Percentiles rank a stretch among this genome's conserved stretches.
These are phyloP conservation scores for Durusdinium trenchii DNA, from an alignment of 73 alveolate species.

Conservation along the genomic window DNA sequence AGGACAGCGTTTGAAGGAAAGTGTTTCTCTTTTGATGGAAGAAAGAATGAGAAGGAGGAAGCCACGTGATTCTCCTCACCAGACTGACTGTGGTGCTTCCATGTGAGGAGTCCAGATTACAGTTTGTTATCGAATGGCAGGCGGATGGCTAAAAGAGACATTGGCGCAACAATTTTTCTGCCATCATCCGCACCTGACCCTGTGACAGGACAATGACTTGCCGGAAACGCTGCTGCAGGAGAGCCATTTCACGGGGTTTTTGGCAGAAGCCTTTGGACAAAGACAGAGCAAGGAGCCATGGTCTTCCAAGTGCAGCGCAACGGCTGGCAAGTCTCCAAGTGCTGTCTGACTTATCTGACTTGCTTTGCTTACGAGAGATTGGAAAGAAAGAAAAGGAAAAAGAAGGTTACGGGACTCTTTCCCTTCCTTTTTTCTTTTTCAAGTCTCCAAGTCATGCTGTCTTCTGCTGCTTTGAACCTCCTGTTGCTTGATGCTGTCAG, in stretches of 20 bases:
- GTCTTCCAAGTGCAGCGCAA: no score
- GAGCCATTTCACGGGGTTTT: no score
- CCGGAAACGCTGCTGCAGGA: conserved; percentile 48
- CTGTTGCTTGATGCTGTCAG: not conserved
- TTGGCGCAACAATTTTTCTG: not conserved
- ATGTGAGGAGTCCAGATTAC: conserved; percentile 45
- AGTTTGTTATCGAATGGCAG: conserved; percentile 73
- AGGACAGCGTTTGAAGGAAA: not conserved
- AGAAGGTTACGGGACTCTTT: no score
- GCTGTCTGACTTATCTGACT: no score
- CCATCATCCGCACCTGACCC: not conserved
- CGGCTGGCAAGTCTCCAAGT: no score
- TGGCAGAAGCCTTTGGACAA: no score
- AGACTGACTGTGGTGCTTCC: no score
- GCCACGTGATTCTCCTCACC: not conserved
- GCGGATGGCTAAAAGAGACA: not conserved
- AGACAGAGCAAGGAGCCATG: no score
- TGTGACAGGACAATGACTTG: conserved; percentile 2
- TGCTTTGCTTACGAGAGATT: no score
- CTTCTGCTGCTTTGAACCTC: not conserved
- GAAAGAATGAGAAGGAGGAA: not conserved
- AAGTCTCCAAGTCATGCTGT: no score
- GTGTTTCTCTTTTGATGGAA: not conserved
- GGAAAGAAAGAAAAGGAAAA: no score
- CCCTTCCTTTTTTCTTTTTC: no score